Percentiles rank a stretch among this genome's conserved stretches.
Evolutionary conservation across 345 rosid species (phyloP).

Genomic region (Luvunga scandens): DNA sequence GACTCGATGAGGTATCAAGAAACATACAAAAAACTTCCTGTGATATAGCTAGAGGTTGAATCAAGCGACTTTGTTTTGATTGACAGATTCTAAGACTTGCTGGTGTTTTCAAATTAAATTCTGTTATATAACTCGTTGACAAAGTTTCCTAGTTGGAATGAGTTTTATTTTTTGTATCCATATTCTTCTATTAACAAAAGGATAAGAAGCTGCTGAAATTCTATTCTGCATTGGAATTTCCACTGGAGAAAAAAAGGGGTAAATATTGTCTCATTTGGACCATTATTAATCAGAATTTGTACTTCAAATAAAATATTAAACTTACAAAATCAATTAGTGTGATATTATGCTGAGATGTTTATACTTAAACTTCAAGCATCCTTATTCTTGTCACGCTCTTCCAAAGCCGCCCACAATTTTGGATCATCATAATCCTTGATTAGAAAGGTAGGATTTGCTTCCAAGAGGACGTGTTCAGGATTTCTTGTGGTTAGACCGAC

Average conservation of each 20-base stretch:
- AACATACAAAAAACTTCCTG: neutral
- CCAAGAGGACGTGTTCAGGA: conserved; percentile 55
- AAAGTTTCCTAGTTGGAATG: neutral
- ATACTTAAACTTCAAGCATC: conserved; percentile 7
- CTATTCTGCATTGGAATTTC: neutral
- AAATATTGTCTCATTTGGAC: neutral
- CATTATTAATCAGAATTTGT: neutral
- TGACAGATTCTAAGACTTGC: neutral
- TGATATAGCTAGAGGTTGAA: neutral
- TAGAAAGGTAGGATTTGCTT: conserved; percentile 77
- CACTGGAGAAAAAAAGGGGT: neutral
- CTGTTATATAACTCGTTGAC: neutral
- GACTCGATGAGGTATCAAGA: conserved; percentile 19
- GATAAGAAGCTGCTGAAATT: neutral
- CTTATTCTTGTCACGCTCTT: conserved; percentile 59
- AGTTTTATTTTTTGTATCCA: neutral
- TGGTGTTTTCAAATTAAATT: neutral
- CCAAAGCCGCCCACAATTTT: conserved; percentile 72
- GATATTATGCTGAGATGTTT: neutral
- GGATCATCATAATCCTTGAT: conserved; percentile 78
- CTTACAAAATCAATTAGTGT: neutral
- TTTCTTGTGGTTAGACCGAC: conserved; percentile 75
- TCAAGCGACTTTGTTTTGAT: neutral
- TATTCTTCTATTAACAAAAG: neutral
- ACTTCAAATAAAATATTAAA: neutral